A percentile compares a stretch with the other conserved stretches of the same genome.
Conservation (phyloP, 768 basidiomycete genomes). For the Holtermanniella nyarrowii region DNA sequence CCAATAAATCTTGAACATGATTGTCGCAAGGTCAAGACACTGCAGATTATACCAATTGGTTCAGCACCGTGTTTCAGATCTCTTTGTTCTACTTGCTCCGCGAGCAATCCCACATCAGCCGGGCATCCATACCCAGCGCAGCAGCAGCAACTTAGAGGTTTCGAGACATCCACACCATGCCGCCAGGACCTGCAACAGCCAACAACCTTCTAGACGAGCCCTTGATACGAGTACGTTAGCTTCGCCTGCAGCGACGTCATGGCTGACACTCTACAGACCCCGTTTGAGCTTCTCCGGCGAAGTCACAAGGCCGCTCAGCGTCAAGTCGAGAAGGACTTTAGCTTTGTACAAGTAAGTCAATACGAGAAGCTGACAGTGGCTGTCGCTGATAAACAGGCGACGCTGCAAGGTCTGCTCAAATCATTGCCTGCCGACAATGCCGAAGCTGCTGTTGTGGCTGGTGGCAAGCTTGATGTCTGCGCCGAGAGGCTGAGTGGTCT, state of each 20-base stretch:
- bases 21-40: too few relatives aligned
- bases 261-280: constrained; percentile 18
- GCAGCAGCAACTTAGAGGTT: too few relatives aligned
- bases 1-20: too few relatives aligned
- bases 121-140: too few relatives aligned
- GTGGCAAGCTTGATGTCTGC: constrained; percentile 21
- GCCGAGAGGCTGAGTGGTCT: constrained; percentile 47
- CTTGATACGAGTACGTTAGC: constrained; percentile 24
- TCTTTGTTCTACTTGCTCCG: too few relatives aligned
- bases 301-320: constrained; percentile 38
- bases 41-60: too few relatives aligned
- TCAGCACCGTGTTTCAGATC: too few relatives aligned
- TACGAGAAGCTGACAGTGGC: neutral
- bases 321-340: constrained; percentile 40
- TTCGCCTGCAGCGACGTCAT: neutral
- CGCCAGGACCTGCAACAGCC: constrained; percentile 3
- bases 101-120: too few relatives aligned
- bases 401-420: constrained; percentile 3
- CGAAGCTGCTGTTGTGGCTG: neutral
- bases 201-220: constrained; percentile 36
- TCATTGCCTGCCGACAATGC: neutral
- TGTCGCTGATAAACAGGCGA: constrained; percentile 9
- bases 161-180: too few relatives aligned
- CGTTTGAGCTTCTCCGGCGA: constrained; percentile 35
- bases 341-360: constrained; percentile 27